Evolutionary conservation across 305 asterid genomes (phyloP).

Genomic region (Solanum hybrid): DNA sequence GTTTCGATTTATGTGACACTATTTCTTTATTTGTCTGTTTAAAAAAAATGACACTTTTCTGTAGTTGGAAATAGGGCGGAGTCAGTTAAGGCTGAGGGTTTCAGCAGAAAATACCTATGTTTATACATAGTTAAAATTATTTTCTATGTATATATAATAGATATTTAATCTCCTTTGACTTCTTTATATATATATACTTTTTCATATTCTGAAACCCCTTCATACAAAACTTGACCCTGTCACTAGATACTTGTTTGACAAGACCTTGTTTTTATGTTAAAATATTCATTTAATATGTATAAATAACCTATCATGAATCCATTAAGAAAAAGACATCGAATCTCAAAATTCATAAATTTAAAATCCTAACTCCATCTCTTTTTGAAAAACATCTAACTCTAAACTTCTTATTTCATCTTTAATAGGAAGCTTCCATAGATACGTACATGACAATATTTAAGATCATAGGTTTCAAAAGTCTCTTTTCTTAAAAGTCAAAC

Average conservation of each 20-base stretch:
- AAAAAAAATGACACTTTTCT: neutral
- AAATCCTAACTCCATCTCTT: neutral
- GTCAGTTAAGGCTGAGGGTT: neutral
- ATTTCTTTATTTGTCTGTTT: too few species aligned
- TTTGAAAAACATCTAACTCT: neutral
- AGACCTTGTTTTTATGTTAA: neutral
- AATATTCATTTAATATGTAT: neutral
- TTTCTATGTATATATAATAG: neutral
- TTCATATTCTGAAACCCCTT: neutral
- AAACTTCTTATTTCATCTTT: neutral
- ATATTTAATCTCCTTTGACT: neutral
- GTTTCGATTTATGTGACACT: neutral
- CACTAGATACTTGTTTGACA: neutral
- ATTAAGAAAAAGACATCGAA: neutral
- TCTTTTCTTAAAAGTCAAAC: neutral
- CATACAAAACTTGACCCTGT: neutral
- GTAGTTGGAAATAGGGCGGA: neutral
- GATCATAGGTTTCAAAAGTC: neutral
- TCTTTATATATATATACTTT: neutral
- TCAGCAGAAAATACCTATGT: neutral
- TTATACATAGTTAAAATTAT: neutral
- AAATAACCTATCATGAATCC: neutral
- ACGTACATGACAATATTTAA: neutral
- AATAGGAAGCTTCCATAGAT: neutral
- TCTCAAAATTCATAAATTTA: neutral